These are phyloP conservation scores for Botryotinia globosa DNA, from an alignment of 2,329 filamentous ascomycete species.

Conservation along the genomic window DNA sequence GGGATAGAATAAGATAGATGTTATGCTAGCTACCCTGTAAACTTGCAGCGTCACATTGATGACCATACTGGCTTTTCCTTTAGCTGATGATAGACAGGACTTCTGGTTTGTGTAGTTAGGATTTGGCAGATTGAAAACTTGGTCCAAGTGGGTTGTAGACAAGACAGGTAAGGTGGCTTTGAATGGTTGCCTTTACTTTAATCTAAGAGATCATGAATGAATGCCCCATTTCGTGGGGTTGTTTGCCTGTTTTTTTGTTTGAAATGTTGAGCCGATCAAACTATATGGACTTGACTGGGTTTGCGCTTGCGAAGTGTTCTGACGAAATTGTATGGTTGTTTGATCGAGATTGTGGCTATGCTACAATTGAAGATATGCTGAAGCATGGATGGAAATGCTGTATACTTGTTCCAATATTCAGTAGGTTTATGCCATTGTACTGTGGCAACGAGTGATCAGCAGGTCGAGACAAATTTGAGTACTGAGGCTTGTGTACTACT, in stretches of 20 bases:
- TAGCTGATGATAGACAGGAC: neutral
- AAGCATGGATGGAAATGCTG: neutral
- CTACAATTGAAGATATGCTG: neutral
- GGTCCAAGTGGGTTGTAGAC: neutral
- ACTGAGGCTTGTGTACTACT: neutral
- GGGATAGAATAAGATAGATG: no score
- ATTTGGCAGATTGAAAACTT: neutral
- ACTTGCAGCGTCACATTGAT: neutral
- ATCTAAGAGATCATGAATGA: neutral
- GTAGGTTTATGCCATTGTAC: neutral
- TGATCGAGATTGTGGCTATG: neutral
- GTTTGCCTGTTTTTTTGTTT: neutral
- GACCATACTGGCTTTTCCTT: neutral
- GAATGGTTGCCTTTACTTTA: neutral
- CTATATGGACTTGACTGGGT: neutral
- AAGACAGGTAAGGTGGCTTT: neutral
- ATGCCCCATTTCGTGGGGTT: neutral
- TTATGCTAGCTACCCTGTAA: no score
- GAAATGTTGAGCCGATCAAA: neutral
- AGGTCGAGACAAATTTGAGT: no score
- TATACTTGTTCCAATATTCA: neutral
- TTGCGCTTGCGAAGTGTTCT: neutral
- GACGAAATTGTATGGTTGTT: neutral
- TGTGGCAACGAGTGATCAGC: neutral
- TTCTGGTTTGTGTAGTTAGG: neutral